These are phyloP conservation scores for Backusella australiensis DNA, from an alignment of 192 early-diverging fungal genomes.

Conservation along the genomic window DNA sequence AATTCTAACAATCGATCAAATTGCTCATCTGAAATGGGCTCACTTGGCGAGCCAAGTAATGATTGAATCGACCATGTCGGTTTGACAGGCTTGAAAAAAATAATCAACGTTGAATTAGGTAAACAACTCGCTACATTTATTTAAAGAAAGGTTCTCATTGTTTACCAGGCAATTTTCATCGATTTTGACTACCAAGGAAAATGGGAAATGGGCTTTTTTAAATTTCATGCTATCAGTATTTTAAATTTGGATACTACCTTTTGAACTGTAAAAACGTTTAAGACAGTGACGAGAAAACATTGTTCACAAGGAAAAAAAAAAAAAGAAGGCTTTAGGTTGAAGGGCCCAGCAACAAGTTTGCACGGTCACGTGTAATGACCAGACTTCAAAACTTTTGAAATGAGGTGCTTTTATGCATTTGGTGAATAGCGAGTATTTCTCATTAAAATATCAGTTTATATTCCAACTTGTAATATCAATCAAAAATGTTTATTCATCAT, in stretches of 20 bases:
- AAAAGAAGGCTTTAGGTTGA: background rate
- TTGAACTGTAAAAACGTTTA: background rate
- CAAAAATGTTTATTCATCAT: background rate
- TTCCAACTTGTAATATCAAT: background rate
- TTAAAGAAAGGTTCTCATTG: background rate
- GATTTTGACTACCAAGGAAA: background rate
- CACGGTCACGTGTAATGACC: background rate
- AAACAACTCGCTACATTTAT: background rate
- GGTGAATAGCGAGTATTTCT: too few relatives aligned
- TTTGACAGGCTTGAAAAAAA: conserved; percentile 4
- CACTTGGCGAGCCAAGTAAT: conserved; percentile 1
- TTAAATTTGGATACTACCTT: background rate
- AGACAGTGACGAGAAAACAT: background rate
- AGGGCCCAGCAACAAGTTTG: background rate
- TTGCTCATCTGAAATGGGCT: conserved; percentile 21
- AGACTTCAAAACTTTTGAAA: background rate
- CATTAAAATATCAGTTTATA: too few relatives aligned
- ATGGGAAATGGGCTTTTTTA: too few relatives aligned
- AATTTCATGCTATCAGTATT: too few relatives aligned
- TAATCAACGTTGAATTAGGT: background rate
- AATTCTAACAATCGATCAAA: conserved; percentile 23
- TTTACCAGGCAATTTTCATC: background rate
- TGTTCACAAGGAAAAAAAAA: background rate
- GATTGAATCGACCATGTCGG: conserved; percentile 37
- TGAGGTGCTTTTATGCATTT: background rate